Percentiles rank a stretch among this genome's conserved stretches.
phyloP scores from a whole-genome alignment of 164 flowering plant genomes.

The Dillenia suffruticosa region DNA sequence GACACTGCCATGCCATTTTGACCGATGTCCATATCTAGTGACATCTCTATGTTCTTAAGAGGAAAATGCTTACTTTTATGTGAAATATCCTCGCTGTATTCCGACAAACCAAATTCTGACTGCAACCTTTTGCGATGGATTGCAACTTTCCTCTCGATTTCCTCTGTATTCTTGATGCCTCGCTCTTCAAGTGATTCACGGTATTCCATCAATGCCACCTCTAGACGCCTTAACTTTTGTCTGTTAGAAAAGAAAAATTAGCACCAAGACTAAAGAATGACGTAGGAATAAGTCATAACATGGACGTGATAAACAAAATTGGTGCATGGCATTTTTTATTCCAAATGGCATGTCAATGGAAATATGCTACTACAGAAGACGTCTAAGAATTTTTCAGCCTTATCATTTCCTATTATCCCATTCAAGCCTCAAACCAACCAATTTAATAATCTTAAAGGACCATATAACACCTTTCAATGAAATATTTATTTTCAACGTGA shows the following conservation, averaged over 20 bases:
- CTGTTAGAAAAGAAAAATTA: conserved; percentile 33
- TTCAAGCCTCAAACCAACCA: too few relatives aligned
- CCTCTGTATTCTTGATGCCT: conserved; percentile 70
- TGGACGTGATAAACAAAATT: not conserved
- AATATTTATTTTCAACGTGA: too few relatives aligned
- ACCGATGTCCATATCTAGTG: too few relatives aligned
- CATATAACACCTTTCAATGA: too few relatives aligned
- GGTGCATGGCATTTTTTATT: not conserved
- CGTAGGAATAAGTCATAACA: not conserved
- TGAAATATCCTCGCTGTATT: conserved; percentile 39
- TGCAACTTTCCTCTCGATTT: conserved; percentile 85
- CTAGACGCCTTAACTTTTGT: conserved; percentile 86
- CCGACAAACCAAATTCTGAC: conserved; percentile 68
- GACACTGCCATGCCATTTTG: too few relatives aligned
- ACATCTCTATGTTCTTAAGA: conserved; percentile 6
- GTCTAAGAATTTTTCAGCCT: too few relatives aligned
- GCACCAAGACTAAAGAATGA: conserved; percentile 1
- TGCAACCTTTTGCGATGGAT: conserved; percentile 53
- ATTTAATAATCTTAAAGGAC: too few relatives aligned
- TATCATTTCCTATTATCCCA: too few relatives aligned
- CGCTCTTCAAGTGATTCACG: conserved; percentile 93
- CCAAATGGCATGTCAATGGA: too few relatives aligned
- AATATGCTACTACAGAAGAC: not conserved
- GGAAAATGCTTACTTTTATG: conserved; percentile 41
- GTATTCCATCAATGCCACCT: conserved; percentile 85